A percentile compares a stretch with the other conserved stretches of the same genome.
Evolutionary conservation across 108 stramenopile species (phyloP).

Genomic region (Cyclotella atomus): DNA sequence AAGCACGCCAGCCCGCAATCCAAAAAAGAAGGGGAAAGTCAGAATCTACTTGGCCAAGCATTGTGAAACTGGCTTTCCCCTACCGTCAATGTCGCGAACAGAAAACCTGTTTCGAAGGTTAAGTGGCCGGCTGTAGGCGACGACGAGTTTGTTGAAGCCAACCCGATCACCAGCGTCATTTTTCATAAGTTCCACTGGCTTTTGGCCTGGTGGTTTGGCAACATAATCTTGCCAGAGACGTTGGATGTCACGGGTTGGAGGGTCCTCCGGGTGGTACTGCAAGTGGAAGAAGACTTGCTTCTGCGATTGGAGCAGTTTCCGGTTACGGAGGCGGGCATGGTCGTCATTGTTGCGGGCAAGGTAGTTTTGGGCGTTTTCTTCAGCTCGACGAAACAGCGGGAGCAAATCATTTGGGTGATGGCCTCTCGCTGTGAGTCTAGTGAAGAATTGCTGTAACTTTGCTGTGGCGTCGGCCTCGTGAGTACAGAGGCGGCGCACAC

Average conservation of each 20-base stretch:
- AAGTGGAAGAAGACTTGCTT: constrained; percentile 21
- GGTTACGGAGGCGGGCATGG: not conserved
- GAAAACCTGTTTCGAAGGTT: constrained; percentile 4
- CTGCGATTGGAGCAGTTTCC: not conserved
- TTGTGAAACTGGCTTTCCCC: not conserved
- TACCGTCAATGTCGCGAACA: not conserved
- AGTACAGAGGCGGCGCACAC: constrained; percentile 15
- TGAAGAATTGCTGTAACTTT: constrained; percentile 9
- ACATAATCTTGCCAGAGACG: not conserved
- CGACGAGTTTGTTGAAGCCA: not conserved
- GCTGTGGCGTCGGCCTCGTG: not conserved
- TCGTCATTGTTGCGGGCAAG: not conserved
- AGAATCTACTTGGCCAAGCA: not conserved
- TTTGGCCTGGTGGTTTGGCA: not conserved
- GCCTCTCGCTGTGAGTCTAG: constrained; percentile 16
- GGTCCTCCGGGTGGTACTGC: constrained; percentile 5
- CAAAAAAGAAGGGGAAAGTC: not conserved
- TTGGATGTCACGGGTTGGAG: not conserved
- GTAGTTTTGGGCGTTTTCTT: not conserved
- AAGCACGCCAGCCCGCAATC: not conserved
- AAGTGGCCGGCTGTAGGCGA: not conserved
- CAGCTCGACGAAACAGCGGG: not conserved
- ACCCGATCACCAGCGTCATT: not conserved
- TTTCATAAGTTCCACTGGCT: not conserved
- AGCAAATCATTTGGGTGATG: not conserved